Evolutionary conservation across 257 asterid species (phyloP).

Genomic region (Solanum bulbocastanum): DNA sequence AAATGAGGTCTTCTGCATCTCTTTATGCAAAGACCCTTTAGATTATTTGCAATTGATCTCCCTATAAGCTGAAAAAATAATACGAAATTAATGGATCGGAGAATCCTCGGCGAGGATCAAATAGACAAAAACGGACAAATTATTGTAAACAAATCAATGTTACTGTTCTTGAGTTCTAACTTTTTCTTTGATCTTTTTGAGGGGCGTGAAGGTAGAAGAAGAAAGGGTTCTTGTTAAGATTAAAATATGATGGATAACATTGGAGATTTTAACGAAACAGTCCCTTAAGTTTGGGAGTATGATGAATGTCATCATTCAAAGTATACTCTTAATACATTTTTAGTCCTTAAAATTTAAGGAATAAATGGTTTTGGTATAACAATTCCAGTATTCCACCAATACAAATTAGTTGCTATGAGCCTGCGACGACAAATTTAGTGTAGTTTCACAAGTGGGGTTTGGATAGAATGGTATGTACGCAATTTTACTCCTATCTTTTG

Average conservation of each 20-base stretch:
- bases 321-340: background rate
- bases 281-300: background rate
- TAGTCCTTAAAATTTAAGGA: background rate
- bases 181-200: background rate
- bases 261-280: background rate
- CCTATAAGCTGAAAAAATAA: background rate
- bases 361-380: background rate
- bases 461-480: too few species aligned
- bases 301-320: background rate
- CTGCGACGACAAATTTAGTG: background rate
- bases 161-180: background rate
- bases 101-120: background rate
- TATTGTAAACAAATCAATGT: background rate
- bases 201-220: background rate
- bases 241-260: background rate
- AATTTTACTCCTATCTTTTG: too few species aligned
- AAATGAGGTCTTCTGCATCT: background rate
- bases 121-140: background rate
- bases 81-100: background rate
- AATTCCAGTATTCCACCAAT: background rate
- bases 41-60: background rate
- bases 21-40: background rate
- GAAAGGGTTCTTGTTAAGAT: background rate
- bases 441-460: too few species aligned
- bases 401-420: background rate